These are phyloP conservation scores for Aechmea fasciata DNA, from an alignment of 176 grass and related monocot species.

Conservation along the genomic window DNA sequence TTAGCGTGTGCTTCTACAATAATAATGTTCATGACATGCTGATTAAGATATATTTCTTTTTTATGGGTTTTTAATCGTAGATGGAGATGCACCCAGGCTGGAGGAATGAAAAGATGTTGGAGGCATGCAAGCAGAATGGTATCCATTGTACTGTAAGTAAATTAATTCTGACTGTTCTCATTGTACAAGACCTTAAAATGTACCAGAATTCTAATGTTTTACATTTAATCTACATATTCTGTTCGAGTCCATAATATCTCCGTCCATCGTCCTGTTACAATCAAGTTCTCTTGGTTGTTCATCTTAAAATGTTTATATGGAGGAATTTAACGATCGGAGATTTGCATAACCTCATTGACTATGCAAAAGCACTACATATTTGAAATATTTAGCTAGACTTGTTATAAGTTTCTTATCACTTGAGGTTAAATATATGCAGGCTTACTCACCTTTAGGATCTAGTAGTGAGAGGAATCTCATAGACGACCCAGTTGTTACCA, in stretches of 20 bases:
- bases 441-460: slow-evolving; percentile 73
- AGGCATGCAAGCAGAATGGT: slow-evolving; percentile 65
- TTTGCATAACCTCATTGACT: background rate
- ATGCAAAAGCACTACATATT: background rate
- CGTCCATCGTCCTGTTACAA: background rate
- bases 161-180: too few relatives aligned
- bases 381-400: background rate
- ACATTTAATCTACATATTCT: too few relatives aligned
- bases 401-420: too few relatives aligned
- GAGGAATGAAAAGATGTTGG: slow-evolving; percentile 68
- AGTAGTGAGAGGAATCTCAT: slow-evolving; percentile 40
- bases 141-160: slow-evolving; percentile 65
- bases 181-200: too few relatives aligned
- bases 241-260: background rate
- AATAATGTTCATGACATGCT: too few relatives aligned
- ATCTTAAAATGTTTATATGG: too few relatives aligned
- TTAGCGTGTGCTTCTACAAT: too few relatives aligned
- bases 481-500: slow-evolving; percentile 41
- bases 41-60: background rate
- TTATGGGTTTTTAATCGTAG: slow-evolving; percentile 18
- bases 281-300: background rate
- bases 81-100: slow-evolving; percentile 87
- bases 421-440: slow-evolving; percentile 16
- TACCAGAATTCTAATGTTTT: too few relatives aligned
- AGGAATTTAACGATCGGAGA: too few relatives aligned